Evolutionary conservation across 1,284 basidiomycete genomes (phyloP).

Genomic region (Inonotus obliquus): DNA sequence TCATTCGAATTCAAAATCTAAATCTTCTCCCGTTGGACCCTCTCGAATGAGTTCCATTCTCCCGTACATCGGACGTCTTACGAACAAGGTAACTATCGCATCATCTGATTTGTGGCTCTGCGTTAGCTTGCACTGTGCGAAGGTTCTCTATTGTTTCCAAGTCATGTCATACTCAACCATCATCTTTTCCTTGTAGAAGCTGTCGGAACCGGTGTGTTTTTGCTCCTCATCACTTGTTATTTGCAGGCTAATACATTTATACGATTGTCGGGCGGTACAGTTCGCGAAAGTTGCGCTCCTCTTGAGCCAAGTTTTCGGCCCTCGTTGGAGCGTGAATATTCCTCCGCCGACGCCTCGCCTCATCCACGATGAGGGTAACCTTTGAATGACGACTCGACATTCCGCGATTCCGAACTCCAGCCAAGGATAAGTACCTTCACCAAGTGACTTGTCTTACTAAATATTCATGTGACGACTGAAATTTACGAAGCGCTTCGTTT

Average conservation of each 20-base stretch:
- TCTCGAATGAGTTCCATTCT: neutral
- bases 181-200: neutral
- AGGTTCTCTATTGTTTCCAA: no score
- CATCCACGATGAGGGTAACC: neutral
- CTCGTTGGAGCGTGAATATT: neutral
- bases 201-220: neutral
- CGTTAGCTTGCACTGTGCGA: neutral
- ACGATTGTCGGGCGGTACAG: no score
- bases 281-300: neutral
- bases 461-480: neutral
- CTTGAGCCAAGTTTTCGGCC: neutral
- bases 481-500: neutral
- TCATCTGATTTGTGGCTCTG: neutral
- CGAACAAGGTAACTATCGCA: neutral
- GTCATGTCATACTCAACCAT: no score
- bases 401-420: neutral
- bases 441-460: neutral
- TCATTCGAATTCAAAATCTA: no score
- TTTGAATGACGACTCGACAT: neutral
- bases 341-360: neutral
- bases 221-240: neutral
- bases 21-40: no score
- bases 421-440: neutral
- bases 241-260: no score
- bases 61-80: neutral